Conservation (phyloP, 1,139 yeast genomes). For the Taphrina deformans region DNA sequence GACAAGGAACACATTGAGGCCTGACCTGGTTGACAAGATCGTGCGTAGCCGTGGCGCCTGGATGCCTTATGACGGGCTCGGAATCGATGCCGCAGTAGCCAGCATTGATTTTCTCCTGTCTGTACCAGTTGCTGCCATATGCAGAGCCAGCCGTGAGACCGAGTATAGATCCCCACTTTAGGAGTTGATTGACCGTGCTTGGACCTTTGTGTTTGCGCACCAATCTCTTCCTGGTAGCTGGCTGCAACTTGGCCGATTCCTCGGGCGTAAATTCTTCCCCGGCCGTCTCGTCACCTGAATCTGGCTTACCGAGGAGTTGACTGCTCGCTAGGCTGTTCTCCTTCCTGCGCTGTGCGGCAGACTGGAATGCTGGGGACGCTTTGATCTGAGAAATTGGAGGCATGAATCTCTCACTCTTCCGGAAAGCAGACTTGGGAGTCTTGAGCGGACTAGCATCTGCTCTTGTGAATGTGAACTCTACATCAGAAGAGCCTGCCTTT, state of each 20-base stretch:
- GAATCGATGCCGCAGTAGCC: conserved; percentile 48
- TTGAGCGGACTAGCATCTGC: neutral
- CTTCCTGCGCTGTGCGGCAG: conserved; percentile 29
- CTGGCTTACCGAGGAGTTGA: conserved; percentile 3
- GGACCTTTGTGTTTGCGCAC: conserved; percentile 21
- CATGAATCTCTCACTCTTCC: conserved; percentile 27
- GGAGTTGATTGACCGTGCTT: conserved; percentile 9
- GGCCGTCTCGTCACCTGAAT: neutral
- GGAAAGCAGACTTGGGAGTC: conserved; percentile 4
- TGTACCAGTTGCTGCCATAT: conserved; percentile 43
- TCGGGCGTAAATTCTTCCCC: conserved; percentile 34
- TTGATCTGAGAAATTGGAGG: conserved; percentile 18
- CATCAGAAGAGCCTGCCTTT: conserved; percentile 1
- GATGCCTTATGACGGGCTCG: conserved; percentile 11
- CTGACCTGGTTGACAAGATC: conserved; percentile 44
- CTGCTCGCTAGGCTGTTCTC: conserved; percentile 23
- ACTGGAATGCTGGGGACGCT: conserved; percentile 29
- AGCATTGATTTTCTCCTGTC: conserved; percentile 42
- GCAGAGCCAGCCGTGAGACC: conserved; percentile 24
- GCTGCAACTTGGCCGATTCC: conserved; percentile 25
- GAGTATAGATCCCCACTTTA: neutral
- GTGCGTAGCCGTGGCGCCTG: conserved; percentile 25
- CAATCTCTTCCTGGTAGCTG: conserved; percentile 30
- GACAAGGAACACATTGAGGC: conserved; percentile 76
- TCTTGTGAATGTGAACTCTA: conserved; percentile 8